Evolutionary conservation across 805 yeast genomes (phyloP).

Genomic region (Nakazawaea anatomiae): DNA sequence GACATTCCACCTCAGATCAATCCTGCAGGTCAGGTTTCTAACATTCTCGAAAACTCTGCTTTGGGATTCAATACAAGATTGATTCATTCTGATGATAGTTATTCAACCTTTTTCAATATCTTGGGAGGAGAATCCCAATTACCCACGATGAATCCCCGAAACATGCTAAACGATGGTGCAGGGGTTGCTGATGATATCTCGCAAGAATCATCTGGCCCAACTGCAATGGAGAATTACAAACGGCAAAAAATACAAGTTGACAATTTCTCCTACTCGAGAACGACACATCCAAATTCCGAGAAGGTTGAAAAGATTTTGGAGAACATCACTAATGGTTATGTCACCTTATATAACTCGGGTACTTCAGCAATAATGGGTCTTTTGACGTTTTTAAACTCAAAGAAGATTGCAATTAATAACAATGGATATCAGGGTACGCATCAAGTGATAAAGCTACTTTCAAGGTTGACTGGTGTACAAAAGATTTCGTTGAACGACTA

Average conservation of each 20-base stretch:
- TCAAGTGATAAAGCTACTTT: constrained; percentile 38
- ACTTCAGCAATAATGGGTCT: constrained; percentile 46
- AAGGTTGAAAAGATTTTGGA: constrained; percentile 40
- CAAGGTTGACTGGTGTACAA: constrained; percentile 34
- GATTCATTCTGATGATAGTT: constrained; percentile 29
- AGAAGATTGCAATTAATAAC: constrained; percentile 35
- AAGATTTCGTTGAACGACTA: constrained; percentile 29
- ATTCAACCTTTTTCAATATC: constrained; percentile 13
- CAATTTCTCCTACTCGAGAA: constrained; percentile 32
- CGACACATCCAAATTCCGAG: constrained; percentile 41
- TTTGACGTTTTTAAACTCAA: constrained; percentile 40
- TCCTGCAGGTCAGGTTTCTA: background rate
- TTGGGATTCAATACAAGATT: constrained; percentile 30
- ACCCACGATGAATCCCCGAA: background rate
- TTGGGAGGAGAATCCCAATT: constrained; percentile 3
- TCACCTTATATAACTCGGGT: constrained; percentile 44
- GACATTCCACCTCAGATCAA: background rate
- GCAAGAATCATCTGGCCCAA: background rate
- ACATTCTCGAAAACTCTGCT: constrained; percentile 8
- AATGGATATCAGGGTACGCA: constrained; percentile 49
- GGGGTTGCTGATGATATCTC: background rate
- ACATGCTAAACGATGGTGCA: background rate
- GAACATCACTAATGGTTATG: constrained; percentile 38
- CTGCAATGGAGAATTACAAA: background rate
- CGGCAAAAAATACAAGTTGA: constrained; percentile 14